Evolutionary conservation across 108 stramenopile genomes (phyloP), one percentile per base, ranked within the genome.

Genomic region (Cyclotella atomus): DNA sequence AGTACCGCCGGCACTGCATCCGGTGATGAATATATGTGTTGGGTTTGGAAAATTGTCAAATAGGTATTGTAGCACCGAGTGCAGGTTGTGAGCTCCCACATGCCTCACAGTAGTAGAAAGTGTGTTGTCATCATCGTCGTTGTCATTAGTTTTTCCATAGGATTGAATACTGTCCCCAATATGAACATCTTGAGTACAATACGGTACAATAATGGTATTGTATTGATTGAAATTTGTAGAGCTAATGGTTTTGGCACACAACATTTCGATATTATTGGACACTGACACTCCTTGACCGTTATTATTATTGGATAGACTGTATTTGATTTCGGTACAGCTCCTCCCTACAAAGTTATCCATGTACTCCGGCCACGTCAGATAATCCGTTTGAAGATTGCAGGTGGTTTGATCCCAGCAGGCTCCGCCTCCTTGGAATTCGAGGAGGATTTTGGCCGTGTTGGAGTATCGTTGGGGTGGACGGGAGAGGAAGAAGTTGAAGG

Each of bases 361-460:
- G 14, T 59, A 16, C 2, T 70, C 24, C 24, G 84, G 82, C 27
- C 76, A 66, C 7, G 82, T 71, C 15, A 85, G 63, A 10, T 41
- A 53, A 27, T 43, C 74, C 16, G 53, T 19, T 71, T 85, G 82
- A 15, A 54, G 60, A 15, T 30, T 52, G 32, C 87, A 87, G 2
- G 87, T 85, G 25, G 55, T 63, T 9, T 61, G 72, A 36, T 85
- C 68, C 87, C 87, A 87, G 41, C 87, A 87, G 0, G 87, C 87
- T 45, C 87, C 87, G 2, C 87, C 87, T 14, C 87, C 87, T 54
- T 75, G 68, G n/a, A 87, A 71, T 56, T 87, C 87, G 20, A 87
- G 83, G 8, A 87, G 55, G 10, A 87, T 21, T 62, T 78, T 77
- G 36, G 69, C 35, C 1, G 49, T 45, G 45, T 83, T 83, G 43